Evolutionary conservation across 208 protist species (phyloP).

Genomic region (Leishmania lainsoni): DNA sequence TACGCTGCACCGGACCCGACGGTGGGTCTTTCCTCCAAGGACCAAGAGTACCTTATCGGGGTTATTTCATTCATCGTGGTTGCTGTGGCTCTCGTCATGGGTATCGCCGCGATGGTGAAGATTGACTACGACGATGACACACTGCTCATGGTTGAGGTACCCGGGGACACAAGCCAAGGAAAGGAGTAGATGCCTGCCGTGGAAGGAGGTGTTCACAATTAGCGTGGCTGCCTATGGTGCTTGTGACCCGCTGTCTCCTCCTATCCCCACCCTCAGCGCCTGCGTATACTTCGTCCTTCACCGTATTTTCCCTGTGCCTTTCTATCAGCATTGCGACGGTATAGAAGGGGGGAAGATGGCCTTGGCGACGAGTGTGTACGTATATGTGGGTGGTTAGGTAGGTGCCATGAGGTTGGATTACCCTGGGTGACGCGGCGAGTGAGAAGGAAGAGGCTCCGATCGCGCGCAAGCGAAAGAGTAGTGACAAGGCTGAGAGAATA

Average conservation of each 20-base stretch:
- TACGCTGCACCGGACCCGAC: slow-evolving; percentile 56
- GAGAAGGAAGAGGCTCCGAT: neutral
- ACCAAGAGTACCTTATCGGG: slow-evolving; percentile 82
- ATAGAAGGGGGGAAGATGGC: neutral
- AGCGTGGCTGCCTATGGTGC: neutral
- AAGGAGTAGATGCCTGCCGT: slow-evolving; percentile 29
- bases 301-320: neutral
- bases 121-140: slow-evolving; percentile 88
- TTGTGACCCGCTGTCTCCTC: neutral
- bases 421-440: neutral
- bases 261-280: neutral
- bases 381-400: neutral
- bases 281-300: neutral
- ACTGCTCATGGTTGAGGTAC: slow-evolving; percentile 89
- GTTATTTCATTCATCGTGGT: slow-evolving; percentile 68
- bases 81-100: slow-evolving; percentile 56
- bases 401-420: neutral
- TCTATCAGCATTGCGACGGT: neutral
- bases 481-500: neutral
- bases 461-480: neutral
- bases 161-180: slow-evolving; percentile 50
- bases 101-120: slow-evolving; percentile 61
- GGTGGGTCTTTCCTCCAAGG: slow-evolving; percentile 38
- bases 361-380: neutral
- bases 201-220: neutral